phyloP scores from a whole-genome alignment of 1,284 basidiomycete species.

The Sphagnurus paluster region DNA sequence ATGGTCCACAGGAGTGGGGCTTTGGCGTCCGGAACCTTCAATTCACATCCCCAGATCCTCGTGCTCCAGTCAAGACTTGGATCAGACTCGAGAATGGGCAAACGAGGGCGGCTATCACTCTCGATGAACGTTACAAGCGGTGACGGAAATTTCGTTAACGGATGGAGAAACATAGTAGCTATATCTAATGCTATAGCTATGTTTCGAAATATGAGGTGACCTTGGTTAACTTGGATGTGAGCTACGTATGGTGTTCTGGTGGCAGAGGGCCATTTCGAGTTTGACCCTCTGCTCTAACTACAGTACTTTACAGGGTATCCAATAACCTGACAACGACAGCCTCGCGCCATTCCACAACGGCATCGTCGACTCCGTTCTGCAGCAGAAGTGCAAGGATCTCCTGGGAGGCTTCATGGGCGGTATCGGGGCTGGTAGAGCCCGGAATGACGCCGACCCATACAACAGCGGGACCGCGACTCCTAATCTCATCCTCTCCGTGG shows the following conservation, averaged over 20 bases:
- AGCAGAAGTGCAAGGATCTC: constrained; percentile 12
- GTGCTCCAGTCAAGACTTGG: constrained; percentile 54
- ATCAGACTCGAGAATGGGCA: constrained; percentile 57
- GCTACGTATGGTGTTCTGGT: too few relatives aligned
- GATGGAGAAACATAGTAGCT: too few relatives aligned
- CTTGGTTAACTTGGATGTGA: too few relatives aligned
- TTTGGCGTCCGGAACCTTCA: constrained; percentile 64
- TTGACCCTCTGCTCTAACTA: too few relatives aligned
- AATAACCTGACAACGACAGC: too few relatives aligned
- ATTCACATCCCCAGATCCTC: constrained; percentile 48
- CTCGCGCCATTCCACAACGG: constrained; percentile 42
- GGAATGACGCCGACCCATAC: constrained; percentile 20
- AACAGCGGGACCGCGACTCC: background rate
- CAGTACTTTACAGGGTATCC: too few relatives aligned
- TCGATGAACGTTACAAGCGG: constrained; percentile 29
- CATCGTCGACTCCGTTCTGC: constrained; percentile 14
- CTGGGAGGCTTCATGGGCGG: constrained; percentile 13
- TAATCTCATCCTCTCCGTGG: background rate
- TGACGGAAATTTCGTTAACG: too few relatives aligned
- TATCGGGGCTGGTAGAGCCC: constrained; percentile 10
- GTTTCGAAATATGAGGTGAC: too few relatives aligned
- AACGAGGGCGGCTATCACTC: constrained; percentile 36
- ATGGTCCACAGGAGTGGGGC: constrained; percentile 52
- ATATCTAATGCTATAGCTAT: too few relatives aligned
- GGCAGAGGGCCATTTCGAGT: too few relatives aligned